Conservation (phyloP, 331 rosid species). For the Dryas integrifolia region DNA sequence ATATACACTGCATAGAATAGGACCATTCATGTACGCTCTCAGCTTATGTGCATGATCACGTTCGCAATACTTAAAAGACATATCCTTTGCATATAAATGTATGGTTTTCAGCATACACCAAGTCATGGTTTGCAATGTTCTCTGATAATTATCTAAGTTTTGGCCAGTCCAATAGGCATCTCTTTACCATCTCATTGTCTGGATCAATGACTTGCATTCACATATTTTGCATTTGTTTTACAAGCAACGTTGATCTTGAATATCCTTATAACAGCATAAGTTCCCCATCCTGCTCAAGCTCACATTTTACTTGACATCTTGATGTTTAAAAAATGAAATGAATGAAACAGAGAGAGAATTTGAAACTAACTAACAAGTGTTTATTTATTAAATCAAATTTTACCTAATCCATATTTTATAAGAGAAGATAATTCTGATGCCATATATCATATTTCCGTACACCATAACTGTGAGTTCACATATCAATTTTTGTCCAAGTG, state of each 20-base stretch:
- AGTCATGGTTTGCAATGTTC: not conserved
- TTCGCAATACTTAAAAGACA: not conserved
- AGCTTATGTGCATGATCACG: slow-evolving; percentile 2
- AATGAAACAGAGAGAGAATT: not conserved
- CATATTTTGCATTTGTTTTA: not conserved
- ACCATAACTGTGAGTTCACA: not conserved
- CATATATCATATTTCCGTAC: not conserved
- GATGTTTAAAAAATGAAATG: too few relatives aligned
- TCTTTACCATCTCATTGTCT: not conserved
- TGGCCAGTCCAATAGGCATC: not conserved
- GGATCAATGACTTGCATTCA: not conserved
- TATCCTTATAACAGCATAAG: not conserved
- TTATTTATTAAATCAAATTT: too few relatives aligned
- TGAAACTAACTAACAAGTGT: not conserved
- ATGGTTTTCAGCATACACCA: not conserved
- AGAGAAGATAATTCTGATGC: too few relatives aligned
- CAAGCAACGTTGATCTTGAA: not conserved
- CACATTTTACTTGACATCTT: not conserved
- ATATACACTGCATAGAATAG: slow-evolving; percentile 9
- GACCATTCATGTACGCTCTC: not conserved
- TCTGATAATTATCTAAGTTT: not conserved
- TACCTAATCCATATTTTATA: too few relatives aligned
- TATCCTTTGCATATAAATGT: not conserved
- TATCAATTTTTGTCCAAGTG: not conserved
- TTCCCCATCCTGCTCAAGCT: not conserved